Base-by-base conservation (phyloP, 495 filamentous ascomycete species). In the Glarea lozoyensis region DNA sequence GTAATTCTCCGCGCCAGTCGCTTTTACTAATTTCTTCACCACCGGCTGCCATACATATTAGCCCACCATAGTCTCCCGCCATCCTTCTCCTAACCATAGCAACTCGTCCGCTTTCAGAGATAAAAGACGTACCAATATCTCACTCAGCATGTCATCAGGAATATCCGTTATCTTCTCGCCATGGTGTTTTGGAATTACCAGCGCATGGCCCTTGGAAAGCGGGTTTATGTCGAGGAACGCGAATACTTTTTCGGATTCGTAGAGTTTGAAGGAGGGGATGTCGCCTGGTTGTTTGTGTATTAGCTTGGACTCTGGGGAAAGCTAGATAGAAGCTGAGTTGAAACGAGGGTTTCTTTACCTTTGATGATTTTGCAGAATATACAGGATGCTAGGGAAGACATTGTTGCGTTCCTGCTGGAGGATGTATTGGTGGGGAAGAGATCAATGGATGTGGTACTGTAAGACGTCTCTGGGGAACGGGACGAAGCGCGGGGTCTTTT, bases 331-430 rank as follows among this genome's bases (percentile, higher is more conserved):
- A 21, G 16, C 6, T 12, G 30, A 31, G 38, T 23, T 30, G 29
- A 31, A 25, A 13, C n/a, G 9, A 22, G 30, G 43, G 24, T 11
- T 29, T 24, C 29, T 50, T 62, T 66, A 82, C 88, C 92, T 72
- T 93, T 94, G 66, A 98, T 84, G 60, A 98, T 97, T 59, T 84
- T 94, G 76, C 92, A 98, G 71, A 98, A 98, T 61, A 97, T 89
- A 56, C 92, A 98, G 33, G 85, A 75, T 16, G 81, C 72, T n/a
- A n/a, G n/a, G n/a, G 34, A 38, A n/a, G 35, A 21, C 27, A 40
- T 46, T 5, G 22, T 46, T 2, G 27, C 10, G 17, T 24, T n/a
- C n/a, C n/a, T n/a, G n/a, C n/a, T n/a, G n/a, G n/a, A n/a, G n/a
- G n/a, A n/a, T n/a, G n/a, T n/a, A n/a, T n/a, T n/a, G n/a, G n/a